Conservation (phyloP, 1,284 basidiomycete species). For the Schizophyllum commune region DNA sequence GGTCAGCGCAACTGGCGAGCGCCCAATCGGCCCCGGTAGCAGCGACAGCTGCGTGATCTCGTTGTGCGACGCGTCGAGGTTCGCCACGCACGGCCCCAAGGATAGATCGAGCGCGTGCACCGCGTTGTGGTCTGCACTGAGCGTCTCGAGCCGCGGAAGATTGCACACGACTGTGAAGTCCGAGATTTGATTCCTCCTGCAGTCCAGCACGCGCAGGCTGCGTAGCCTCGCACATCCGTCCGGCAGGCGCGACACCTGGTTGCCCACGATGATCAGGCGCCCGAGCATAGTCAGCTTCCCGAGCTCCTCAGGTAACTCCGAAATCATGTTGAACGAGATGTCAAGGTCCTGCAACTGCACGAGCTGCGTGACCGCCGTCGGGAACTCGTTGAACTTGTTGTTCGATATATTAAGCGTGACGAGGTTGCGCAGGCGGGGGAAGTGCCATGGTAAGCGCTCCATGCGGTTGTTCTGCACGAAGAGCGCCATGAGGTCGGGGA, state of each 20-base stretch:
- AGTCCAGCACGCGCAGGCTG: conserved; percentile 71
- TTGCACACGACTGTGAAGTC: conserved; percentile 67
- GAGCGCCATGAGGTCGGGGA: conserved; percentile 68
- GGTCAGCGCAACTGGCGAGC: conserved; percentile 60
- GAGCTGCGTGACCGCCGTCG: conserved; percentile 72
- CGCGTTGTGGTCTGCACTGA: conserved; percentile 78
- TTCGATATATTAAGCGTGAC: conserved; percentile 92
- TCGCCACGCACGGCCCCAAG: conserved; percentile 54
- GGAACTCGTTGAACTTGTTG: conserved; percentile 88
- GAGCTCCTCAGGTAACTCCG: conserved; percentile 76
- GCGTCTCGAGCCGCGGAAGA: conserved; percentile 60
- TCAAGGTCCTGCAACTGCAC: conserved; percentile 78
- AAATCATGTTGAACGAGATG: conserved; percentile 91
- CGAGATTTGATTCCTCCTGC: conserved; percentile 73
- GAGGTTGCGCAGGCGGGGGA: conserved; percentile 67
- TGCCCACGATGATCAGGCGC: conserved; percentile 82
- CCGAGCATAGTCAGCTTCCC: conserved; percentile 66
- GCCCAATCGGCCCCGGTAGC: conserved; percentile 46
- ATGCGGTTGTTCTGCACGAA: conserved; percentile 92
- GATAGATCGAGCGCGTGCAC: conserved; percentile 75
- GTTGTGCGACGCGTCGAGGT: conserved; percentile 70
- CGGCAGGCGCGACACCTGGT: conserved; percentile 77
- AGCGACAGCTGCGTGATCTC: conserved; percentile 79
- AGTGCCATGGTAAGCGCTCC: conserved; percentile 81
- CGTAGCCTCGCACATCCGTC: conserved; percentile 54